Evolutionary conservation across 2,329 filamentous ascomycete genomes (phyloP).

Genomic region (Lanzia echinophila): DNA sequence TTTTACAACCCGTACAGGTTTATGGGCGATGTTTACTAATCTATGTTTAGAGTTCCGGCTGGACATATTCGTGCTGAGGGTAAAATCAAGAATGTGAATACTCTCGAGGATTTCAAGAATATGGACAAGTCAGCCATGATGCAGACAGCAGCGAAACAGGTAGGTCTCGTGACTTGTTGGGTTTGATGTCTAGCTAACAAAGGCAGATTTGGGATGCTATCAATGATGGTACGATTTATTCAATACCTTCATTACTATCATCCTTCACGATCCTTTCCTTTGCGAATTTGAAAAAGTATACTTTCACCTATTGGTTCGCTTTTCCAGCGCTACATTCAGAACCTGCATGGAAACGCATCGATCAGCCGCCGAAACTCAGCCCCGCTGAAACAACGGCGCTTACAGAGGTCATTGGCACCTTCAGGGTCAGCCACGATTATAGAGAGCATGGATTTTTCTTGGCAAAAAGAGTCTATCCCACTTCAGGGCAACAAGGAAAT

Average conservation of each 20-base stretch:
- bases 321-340: constrained; percentile 91
- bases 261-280: constrained; percentile 88
- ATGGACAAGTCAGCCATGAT: constrained; percentile 74
- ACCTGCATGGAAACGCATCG: constrained; percentile 66
- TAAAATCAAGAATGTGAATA: constrained; percentile 93
- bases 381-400: constrained; percentile 68
- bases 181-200: constrained; percentile 14
- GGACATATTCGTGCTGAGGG: constrained; percentile 80
- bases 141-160: constrained; percentile 70
- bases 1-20: constrained; percentile 18
- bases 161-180: constrained; percentile 34
- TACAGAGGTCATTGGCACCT: constrained; percentile 78
- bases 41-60: constrained; percentile 51
- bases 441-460: constrained; percentile 93
- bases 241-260: constrained; percentile 81
- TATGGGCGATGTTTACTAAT: constrained; percentile 12
- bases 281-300: constrained; percentile 95
- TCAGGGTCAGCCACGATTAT: constrained; percentile 74
- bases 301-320: constrained; percentile 96
- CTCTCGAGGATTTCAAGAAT: constrained; percentile 84
- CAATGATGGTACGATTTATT: constrained; percentile 92
- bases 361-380: constrained; percentile 46
- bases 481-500: constrained; percentile 34
- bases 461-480: constrained; percentile 62
- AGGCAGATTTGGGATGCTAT: constrained; percentile 92